Percentiles rank a stretch among this genome's conserved stretches.
Conservation (phyloP, 306 rosid genomes). For the Castanea sativa region DNA sequence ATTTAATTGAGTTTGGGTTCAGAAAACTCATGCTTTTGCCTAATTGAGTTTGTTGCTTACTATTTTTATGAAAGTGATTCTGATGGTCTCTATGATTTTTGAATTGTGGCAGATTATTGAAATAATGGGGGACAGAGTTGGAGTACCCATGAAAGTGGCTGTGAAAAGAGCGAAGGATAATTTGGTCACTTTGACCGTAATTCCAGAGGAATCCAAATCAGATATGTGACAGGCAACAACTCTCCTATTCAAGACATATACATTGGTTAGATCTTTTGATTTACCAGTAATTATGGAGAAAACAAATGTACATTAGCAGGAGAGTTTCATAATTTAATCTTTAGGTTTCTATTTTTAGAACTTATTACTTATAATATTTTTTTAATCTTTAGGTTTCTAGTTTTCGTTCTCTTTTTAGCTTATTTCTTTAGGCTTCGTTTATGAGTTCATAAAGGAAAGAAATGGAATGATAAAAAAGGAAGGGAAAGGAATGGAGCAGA, state of each 20-base stretch:
- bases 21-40: background rate
- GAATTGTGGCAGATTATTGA: constrained; percentile 61
- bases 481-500: no score
- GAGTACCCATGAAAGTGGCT: constrained; percentile 56
- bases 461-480: no score
- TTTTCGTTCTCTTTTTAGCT: no score
- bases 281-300: no score
- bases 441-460: no score
- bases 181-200: constrained; percentile 54
- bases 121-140: constrained; percentile 70
- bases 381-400: no score
- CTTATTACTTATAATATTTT: no score
- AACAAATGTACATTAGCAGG: no score
- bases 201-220: constrained; percentile 65
- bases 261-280: background rate
- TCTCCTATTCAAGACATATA: background rate
- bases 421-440: fast-evolving
- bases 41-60: background rate
- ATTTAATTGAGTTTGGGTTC: background rate
- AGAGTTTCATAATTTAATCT: no score
- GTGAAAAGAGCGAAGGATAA: constrained; percentile 52
- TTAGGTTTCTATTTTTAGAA: no score
- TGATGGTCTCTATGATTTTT: background rate
- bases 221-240: constrained; percentile 27
- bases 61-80: background rate